A percentile compares a stretch with the other conserved stretches of the same genome.
Evolutionary conservation across 495 filamentous ascomycete genomes (phyloP).

Genomic region (Thozetella sp.): DNA sequence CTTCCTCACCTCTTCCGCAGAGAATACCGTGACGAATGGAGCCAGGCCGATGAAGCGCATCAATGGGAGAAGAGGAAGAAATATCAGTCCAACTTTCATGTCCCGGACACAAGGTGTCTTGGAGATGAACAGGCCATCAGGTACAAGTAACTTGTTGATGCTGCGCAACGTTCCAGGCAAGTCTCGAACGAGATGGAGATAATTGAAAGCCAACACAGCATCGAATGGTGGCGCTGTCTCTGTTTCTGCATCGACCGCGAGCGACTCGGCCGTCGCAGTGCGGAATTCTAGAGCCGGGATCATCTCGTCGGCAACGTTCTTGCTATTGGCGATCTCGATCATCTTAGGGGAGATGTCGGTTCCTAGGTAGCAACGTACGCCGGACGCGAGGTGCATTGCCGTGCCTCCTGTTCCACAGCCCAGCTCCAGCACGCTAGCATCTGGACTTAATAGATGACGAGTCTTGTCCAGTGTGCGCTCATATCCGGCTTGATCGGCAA

Average conservation of each 20-base stretch:
- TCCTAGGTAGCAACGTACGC: background rate
- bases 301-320: background rate
- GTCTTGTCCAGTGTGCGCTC: background rate
- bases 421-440: background rate
- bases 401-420: constrained; percentile 3
- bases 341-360: background rate
- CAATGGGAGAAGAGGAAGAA: background rate
- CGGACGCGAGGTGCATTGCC: background rate
- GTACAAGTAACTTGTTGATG: background rate
- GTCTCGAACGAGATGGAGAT: constrained; percentile 3
- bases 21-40: background rate
- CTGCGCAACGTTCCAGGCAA: background rate
- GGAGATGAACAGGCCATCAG: constrained; percentile 2
- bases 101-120: constrained; percentile 2
- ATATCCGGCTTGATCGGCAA: background rate
- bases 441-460: background rate
- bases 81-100: background rate
- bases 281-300: background rate
- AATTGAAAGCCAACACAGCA: constrained; percentile 1
- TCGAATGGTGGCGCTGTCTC: constrained; percentile 3
- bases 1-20: background rate
- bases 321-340: background rate
- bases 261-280: background rate
- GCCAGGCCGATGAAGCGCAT: background rate
- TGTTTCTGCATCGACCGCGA: background rate